phyloP scores from a whole-genome alignment of 306 rosid species.

The Mimosa pudica region DNA sequence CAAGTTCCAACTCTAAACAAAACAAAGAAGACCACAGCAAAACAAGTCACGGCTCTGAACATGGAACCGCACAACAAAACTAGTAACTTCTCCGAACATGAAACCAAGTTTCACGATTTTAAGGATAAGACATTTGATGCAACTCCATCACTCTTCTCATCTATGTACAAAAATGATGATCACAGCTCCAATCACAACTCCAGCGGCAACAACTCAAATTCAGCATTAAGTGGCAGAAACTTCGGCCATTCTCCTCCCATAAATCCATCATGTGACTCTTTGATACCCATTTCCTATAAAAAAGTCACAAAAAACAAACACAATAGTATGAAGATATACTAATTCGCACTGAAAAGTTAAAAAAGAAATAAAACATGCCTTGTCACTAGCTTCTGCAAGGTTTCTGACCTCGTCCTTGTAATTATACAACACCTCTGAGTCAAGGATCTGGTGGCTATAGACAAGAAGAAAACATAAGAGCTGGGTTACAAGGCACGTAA shows the following conservation, averaged over 20 bases:
- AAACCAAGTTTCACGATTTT: slow-evolving; percentile 32
- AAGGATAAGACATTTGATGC: slow-evolving; percentile 27
- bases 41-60: slow-evolving; percentile 35
- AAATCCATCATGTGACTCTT: slow-evolving; percentile 31
- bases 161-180: slow-evolving; percentile 40
- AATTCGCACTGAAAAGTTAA: slow-evolving; percentile 27
- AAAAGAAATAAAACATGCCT: slow-evolving; percentile 43
- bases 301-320: slow-evolving; percentile 48
- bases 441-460: slow-evolving; percentile 57
- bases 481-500: slow-evolving; percentile 38
- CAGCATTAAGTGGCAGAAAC: slow-evolving; percentile 28
- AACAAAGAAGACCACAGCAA: slow-evolving; percentile 16
- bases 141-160: slow-evolving; percentile 34
- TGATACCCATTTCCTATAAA: slow-evolving; percentile 52
- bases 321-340: slow-evolving; percentile 62
- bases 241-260: slow-evolving; percentile 29
- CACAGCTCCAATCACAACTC: slow-evolving; percentile 25
- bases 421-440: slow-evolving; percentile 42
- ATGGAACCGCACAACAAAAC: slow-evolving; percentile 17
- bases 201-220: slow-evolving; percentile 23
- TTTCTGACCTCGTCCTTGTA: slow-evolving; percentile 64
- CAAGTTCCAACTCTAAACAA: slow-evolving; percentile 35
- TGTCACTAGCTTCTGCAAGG: slow-evolving; percentile 45
- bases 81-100: slow-evolving; percentile 35
- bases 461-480: slow-evolving; percentile 41